Base-by-base conservation (phyloP, 306 rosid species). In the Cucurbita pepo region DNA sequence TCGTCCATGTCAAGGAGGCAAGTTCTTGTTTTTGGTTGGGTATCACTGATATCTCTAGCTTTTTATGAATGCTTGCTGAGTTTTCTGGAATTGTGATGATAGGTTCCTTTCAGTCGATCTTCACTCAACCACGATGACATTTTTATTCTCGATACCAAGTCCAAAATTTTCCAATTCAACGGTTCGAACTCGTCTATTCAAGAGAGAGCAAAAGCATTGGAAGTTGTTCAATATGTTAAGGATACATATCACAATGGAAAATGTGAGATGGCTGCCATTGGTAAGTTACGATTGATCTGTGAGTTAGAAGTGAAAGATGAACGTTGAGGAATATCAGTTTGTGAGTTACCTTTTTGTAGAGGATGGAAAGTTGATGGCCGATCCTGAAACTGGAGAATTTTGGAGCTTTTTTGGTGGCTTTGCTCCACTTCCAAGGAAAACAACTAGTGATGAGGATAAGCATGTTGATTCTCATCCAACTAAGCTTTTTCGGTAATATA, bases 331-430 rank as follows among this genome's bases (percentile, higher is more conserved):
- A 69, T 50, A 48, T 69, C 73, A 69, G 73, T 69, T 67, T 72
- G 75, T 82, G 78, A 71, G 81, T 85, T 64, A 21, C 76, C 55
- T 69, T 77, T 56, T 88, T 81, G 76, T 76, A 95, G 99, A 95
- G 95, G 99, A 95, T 80, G 99, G 99, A 77, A 95, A 80, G 86
- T 76, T 95, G 86, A 95, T 95, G 99, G 87, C 99, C 62, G 99
- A 95, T 88, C 76, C 93, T 67, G 99, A 95, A 65, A 78, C 84
- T 75, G 99, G 99, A 83, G 99, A 95, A 77, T 95, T 95, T 72
- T 95, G 99, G 99, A 89, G 85, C 76, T 85, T 87, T 57, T 95
- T 95, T 83, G 97, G 99, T 74, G 99, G 97, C 66, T 95, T 95
- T 72, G 99, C 99, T 81, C 99, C 99, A 75, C 99, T 95, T 84